Conservation (phyloP, 257 asterid genomes). For the Solanum pimpinellifolium region DNA sequence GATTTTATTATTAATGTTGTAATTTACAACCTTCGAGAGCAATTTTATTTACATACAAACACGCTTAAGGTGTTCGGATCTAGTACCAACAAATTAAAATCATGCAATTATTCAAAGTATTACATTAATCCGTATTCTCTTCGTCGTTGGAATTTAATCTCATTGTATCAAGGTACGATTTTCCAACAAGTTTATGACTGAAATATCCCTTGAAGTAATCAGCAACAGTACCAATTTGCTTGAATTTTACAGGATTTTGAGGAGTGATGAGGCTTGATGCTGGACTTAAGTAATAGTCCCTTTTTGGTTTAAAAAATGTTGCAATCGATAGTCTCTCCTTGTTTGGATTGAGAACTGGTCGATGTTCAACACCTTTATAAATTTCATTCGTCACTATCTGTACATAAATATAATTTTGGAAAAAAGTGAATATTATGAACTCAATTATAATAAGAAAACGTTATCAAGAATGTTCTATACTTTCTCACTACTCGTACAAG, state of each 20-base stretch:
- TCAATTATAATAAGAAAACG: background rate
- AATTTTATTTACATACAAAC: background rate
- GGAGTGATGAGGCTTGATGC: background rate
- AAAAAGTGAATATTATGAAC: background rate
- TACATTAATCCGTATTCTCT: background rate
- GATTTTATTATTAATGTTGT: no score
- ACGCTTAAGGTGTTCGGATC: no score
- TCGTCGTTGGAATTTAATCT: background rate
- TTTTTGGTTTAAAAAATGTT: background rate
- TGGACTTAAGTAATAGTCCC: background rate
- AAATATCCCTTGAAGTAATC: background rate
- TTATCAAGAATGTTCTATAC: background rate
- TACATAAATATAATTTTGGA: background rate
- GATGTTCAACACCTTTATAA: background rate
- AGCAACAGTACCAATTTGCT: background rate
- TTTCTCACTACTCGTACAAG: background rate
- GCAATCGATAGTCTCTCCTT: background rate
- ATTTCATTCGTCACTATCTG: background rate
- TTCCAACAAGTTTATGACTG: background rate
- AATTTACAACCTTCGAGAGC: background rate
- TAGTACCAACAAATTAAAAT: no score
- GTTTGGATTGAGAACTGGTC: background rate
- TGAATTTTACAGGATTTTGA: background rate
- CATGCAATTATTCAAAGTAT: background rate
- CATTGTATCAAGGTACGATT: background rate